Evolutionary conservation across 768 basidiomycete species (phyloP).

Genomic region (Lactarius deliciosus): DNA sequence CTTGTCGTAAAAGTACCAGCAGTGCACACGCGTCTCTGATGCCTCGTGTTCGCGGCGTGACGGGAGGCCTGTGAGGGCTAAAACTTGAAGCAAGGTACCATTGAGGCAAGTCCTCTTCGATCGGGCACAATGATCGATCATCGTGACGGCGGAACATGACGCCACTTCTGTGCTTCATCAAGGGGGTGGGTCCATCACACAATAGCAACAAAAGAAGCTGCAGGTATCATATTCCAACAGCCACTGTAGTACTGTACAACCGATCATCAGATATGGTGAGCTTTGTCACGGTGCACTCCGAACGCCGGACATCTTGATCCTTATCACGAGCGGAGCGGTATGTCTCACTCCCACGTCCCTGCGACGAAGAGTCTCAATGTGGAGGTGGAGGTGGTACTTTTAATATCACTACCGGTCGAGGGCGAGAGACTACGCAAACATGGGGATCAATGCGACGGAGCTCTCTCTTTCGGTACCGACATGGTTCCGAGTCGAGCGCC

Average conservation of each 20-base stretch:
- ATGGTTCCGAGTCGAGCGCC: conserved; percentile 38
- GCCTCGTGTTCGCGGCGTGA: conserved; percentile 16
- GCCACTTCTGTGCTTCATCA: conserved; percentile 8
- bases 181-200: not conserved
- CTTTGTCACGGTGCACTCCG: conserved; percentile 43
- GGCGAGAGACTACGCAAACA: conserved; percentile 39
- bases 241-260: not conserved
- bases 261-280: not conserved
- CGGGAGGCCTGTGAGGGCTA: conserved; percentile 18
- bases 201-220: too few relatives aligned
- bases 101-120: conserved; percentile 21
- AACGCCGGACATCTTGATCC: conserved; percentile 54
- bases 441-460: conserved; percentile 35
- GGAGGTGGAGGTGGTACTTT: not conserved
- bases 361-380: conserved; percentile 1
- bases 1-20: conserved; percentile 6
- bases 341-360: conserved; percentile 45
- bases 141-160: conserved; percentile 18
- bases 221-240: not conserved
- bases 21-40: not conserved
- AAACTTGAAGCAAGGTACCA: conserved; percentile 17
- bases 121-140: conserved; percentile 22
- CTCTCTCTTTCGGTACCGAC: conserved; percentile 48
- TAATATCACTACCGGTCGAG: not conserved
- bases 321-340: conserved; percentile 48